Conservation (phyloP, 202 grass and related monocot species). For the Zoysia matrella region DNA sequence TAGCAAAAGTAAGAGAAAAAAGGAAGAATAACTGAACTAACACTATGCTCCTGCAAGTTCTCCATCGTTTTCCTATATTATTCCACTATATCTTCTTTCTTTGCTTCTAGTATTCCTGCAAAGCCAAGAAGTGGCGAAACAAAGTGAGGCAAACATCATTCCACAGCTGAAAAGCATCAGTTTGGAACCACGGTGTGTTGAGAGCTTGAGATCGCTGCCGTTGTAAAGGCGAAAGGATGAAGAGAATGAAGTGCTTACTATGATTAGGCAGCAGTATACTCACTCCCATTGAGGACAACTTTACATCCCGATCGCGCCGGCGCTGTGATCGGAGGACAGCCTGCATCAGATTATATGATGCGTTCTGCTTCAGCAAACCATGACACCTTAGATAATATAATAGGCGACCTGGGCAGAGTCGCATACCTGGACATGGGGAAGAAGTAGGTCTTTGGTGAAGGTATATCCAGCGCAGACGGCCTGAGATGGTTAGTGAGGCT, state of each 20-base stretch:
- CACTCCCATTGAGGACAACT: constrained; percentile 50
- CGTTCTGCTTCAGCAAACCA: constrained; percentile 28
- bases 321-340: constrained; percentile 87
- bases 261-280: constrained; percentile 67
- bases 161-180: constrained; percentile 45
- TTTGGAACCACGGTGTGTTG: constrained; percentile 21
- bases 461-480: constrained; percentile 73
- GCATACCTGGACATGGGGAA: constrained; percentile 81
- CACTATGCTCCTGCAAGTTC: constrained; percentile 69
- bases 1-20: constrained; percentile 31
- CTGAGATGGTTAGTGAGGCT: constrained; percentile 48
- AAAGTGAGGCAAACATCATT: constrained; percentile 51
- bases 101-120: constrained; percentile 85
- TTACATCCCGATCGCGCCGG: constrained; percentile 93
- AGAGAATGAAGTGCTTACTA: constrained; percentile 70
- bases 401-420: not conserved
- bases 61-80: constrained; percentile 80
- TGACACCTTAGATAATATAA: not conserved
- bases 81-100: constrained; percentile 76
- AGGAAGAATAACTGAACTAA: constrained; percentile 49
- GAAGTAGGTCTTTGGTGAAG: constrained; percentile 81
- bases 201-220: constrained; percentile 33
- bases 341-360: constrained; percentile 51
- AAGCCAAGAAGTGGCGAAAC: not conserved
- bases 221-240: constrained; percentile 3